phyloP scores from a whole-genome alignment of 441 rosid species.

The Croton laevigatus region DNA sequence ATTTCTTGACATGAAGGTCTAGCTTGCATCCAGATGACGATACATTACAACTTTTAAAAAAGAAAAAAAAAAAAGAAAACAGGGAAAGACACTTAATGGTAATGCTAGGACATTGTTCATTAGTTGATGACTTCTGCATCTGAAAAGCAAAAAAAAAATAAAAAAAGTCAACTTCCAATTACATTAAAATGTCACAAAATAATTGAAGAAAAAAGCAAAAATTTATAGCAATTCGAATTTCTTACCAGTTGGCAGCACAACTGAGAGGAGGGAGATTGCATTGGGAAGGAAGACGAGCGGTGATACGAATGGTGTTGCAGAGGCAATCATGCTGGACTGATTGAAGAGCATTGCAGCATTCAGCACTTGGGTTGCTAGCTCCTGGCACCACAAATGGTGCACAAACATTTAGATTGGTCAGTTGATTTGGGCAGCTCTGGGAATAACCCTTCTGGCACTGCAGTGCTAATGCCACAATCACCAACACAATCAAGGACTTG shows the following conservation, averaged over 20 bases:
- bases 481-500: neutral
- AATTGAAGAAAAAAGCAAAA: no score
- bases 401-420: slow-evolving; percentile 22
- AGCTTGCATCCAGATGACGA: neutral
- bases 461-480: neutral
- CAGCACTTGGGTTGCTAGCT: slow-evolving; percentile 25
- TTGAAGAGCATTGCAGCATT: slow-evolving; percentile 46
- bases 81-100: no score
- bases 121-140: neutral
- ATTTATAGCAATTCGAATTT: neutral
- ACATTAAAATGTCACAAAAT: no score
- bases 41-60: neutral
- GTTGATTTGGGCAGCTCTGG: neutral
- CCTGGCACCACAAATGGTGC: slow-evolving; percentile 56
- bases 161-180: neutral
- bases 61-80: neutral
- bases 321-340: slow-evolving; percentile 44
- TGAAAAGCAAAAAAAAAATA: neutral
- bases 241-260: slow-evolving; percentile 23
- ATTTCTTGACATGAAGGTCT: slow-evolving; percentile 10
- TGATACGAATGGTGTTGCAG: slow-evolving; percentile 56
- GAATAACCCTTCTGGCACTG: neutral
- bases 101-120: neutral
- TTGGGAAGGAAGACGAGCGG: slow-evolving; percentile 46
- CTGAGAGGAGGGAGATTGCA: slow-evolving; percentile 45